Percentiles rank a stretch among this genome's conserved stretches.
Evolutionary conservation across 2,329 filamentous ascomycete species (phyloP).

Genomic region (Neonectria hederae): DNA sequence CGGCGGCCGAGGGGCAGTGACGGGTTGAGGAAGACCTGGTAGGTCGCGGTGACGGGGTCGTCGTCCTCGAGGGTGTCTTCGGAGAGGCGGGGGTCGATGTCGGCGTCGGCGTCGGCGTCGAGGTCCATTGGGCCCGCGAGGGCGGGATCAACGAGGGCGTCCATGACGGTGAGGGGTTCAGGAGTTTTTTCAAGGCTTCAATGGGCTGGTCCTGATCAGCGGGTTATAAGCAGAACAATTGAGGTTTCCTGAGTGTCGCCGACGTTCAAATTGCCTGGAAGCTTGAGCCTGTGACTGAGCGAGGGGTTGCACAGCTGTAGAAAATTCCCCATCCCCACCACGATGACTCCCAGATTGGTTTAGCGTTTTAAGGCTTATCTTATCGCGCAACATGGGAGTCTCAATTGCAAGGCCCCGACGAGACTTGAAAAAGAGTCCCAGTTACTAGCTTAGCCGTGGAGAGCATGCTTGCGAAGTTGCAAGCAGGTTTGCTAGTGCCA

Average conservation of each 20-base stretch:
- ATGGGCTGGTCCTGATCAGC: not conserved
- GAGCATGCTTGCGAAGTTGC: no score
- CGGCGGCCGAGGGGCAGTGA: slow-evolving; percentile 68
- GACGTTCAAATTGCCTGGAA: not conserved
- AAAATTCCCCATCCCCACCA: slow-evolving; percentile 3
- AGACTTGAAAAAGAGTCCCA: no score
- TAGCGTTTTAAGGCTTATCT: not conserved
- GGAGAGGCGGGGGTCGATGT: slow-evolving; percentile 30
- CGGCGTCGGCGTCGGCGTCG: slow-evolving; percentile 35
- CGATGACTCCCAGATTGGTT: not conserved
- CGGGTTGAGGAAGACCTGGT: slow-evolving; percentile 88
- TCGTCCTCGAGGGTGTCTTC: slow-evolving; percentile 50
- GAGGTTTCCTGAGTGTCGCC: no score
- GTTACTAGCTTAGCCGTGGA: no score
- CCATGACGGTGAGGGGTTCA: slow-evolving; percentile 22
- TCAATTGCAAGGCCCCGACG: no score
- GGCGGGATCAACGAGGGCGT: slow-evolving; percentile 22
- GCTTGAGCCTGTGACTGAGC: not conserved
- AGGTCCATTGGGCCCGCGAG: slow-evolving; percentile 34
- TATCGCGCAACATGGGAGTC: not conserved
- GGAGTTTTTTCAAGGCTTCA: not conserved
- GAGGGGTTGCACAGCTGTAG: not conserved
- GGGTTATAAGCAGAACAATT: no score
- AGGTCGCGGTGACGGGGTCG: slow-evolving; percentile 78
- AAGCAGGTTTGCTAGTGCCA: no score